phyloP scores from a whole-genome alignment of 139 green algal genomes.

The Closterium sp. region DNA sequence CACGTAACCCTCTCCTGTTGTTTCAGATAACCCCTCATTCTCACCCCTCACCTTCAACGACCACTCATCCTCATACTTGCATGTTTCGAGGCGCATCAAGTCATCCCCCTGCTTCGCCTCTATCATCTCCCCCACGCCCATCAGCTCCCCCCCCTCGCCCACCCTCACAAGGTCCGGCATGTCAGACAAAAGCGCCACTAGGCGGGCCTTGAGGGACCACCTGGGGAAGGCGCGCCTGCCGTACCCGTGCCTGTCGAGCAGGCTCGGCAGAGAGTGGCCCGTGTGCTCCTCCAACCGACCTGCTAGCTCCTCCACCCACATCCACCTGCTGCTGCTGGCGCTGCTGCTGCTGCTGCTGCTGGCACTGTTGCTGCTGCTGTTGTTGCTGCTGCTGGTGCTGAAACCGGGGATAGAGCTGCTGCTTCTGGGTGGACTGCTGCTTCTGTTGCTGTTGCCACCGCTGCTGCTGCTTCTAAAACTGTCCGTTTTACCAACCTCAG shows the following conservation, averaged over 20 bases:
- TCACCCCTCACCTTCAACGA: neutral
- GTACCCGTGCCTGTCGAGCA: slow-evolving; percentile 20
- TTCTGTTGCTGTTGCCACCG: too few species aligned
- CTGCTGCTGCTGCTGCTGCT: neutral
- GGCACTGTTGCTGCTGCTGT: neutral
- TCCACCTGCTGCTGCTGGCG: neutral
- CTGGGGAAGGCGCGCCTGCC: neutral
- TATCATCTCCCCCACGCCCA: neutral
- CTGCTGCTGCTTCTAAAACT: neutral
- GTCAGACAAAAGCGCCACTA: slow-evolving; percentile 1
- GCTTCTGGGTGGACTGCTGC: too few species aligned
- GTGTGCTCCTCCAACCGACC: neutral
- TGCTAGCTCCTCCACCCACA: neutral
- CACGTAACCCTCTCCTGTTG: neutral
- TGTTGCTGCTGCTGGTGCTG: neutral
- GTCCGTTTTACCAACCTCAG: neutral
- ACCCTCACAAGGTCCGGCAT: slow-evolving; percentile 32
- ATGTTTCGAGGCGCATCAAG: neutral
- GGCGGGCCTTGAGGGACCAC: slow-evolving; percentile 4
- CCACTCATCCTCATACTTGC: neutral
- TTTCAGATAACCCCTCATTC: neutral
- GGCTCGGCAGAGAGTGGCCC: neutral
- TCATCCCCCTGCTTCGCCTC: neutral
- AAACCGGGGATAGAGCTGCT: too few species aligned
- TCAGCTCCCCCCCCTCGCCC: neutral